Evolutionary conservation across 208 protist genomes (phyloP).

Genomic region (Wallacemonas rigidus): DNA sequence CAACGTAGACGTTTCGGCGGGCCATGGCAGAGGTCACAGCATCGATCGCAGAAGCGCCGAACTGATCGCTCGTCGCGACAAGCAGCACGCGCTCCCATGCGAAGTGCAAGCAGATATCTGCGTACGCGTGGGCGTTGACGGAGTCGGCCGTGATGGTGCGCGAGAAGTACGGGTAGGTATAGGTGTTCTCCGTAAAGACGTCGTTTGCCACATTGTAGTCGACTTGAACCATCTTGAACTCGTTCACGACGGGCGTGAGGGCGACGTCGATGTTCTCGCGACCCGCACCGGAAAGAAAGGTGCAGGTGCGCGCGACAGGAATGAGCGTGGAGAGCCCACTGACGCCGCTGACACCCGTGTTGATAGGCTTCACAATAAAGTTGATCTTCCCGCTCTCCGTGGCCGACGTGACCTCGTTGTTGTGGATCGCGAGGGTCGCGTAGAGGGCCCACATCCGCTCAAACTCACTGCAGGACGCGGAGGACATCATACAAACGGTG

Average conservation of each 20-base stretch:
- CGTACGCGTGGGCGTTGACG: slow-evolving; percentile 57
- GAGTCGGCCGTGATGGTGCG: slow-evolving; percentile 54
- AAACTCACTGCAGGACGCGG: slow-evolving; percentile 51
- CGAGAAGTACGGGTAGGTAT: slow-evolving; percentile 81
- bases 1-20: slow-evolving; percentile 71
- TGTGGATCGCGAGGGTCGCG: slow-evolving; percentile 55
- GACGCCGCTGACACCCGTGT: slow-evolving; percentile 68
- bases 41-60: slow-evolving; percentile 48
- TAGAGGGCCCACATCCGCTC: slow-evolving; percentile 62
- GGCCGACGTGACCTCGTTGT: slow-evolving; percentile 25
- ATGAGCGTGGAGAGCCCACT: slow-evolving; percentile 69
- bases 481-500: slow-evolving; percentile 76
- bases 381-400: slow-evolving; percentile 28
- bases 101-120: slow-evolving; percentile 69
- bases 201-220: slow-evolving; percentile 75
- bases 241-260: slow-evolving; percentile 78
- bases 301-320: slow-evolving; percentile 65
- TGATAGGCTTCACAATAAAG: slow-evolving; percentile 64
- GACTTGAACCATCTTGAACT: slow-evolving; percentile 71
- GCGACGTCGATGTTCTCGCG: slow-evolving; percentile 47
- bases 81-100: slow-evolving; percentile 86
- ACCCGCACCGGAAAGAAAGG: slow-evolving; percentile 69
- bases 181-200: slow-evolving; percentile 55
- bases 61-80: slow-evolving; percentile 57
- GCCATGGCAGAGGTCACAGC: slow-evolving; percentile 53